A percentile compares a stretch with the other conserved stretches of the same genome.
phyloP scores from a whole-genome alignment of 176 grass and related monocot species.

The Juncus inflexus region DNA sequence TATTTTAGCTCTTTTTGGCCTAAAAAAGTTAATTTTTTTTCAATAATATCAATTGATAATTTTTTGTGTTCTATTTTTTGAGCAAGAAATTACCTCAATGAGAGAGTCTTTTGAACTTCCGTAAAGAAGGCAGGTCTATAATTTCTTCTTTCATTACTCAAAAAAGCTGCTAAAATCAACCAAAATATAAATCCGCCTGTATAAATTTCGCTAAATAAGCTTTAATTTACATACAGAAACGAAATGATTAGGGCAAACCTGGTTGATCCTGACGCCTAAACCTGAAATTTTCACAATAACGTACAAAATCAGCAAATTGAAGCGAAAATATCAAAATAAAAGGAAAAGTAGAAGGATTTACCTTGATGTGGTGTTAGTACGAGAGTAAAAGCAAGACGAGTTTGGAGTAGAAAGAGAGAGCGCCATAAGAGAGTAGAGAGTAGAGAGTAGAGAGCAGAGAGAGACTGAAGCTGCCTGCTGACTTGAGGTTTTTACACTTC shows the following conservation, averaged over 20 bases:
- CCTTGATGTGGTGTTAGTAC: constrained; percentile 20
- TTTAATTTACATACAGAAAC: neutral
- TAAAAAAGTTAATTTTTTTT: too few species aligned
- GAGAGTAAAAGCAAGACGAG: constrained; percentile 4
- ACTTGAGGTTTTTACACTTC: too few species aligned
- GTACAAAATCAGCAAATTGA: neutral
- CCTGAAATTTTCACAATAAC: neutral
- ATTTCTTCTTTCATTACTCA: constrained; percentile 44
- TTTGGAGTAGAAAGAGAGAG: constrained; percentile 24
- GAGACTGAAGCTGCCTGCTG: neutral
- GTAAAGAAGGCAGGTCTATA: constrained; percentile 48
- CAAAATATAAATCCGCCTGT: neutral
- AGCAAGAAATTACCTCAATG: constrained; percentile 42
- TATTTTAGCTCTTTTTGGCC: constrained; percentile 25
- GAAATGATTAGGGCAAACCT: neutral
- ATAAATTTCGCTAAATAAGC: neutral
- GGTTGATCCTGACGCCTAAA: neutral
- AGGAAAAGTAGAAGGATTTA: constrained; percentile 3
- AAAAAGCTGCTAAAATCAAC: constrained; percentile 45
- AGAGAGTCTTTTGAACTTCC: constrained; percentile 52
- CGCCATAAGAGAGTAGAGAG: constrained; percentile 16
- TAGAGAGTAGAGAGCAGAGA: too few species aligned
- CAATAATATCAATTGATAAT: neutral
- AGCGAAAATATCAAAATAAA: neutral
- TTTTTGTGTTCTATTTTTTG: neutral